phyloP scores from a whole-genome alignment of 2,329 filamentous ascomycete genomes.

The Diplodia sapinea region DNA sequence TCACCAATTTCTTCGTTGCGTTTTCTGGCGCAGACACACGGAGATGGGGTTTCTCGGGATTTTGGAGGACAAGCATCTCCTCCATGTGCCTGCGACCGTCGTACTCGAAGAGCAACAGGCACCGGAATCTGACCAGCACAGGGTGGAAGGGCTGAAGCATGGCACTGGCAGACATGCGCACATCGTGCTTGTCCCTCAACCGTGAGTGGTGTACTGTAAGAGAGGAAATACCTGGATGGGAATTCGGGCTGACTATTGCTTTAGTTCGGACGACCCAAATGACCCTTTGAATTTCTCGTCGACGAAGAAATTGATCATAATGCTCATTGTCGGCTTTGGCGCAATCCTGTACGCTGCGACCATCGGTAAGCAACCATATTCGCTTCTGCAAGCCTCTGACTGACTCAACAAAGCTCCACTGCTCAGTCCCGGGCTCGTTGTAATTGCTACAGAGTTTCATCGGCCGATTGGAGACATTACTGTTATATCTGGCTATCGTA shows the following conservation, averaged over 20 bases:
- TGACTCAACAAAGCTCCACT: constrained; percentile 38
- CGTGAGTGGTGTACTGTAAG: constrained; percentile 35
- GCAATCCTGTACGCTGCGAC: constrained; percentile 42
- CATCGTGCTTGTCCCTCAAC: constrained; percentile 44
- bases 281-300: constrained; percentile 46
- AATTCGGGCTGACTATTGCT: not conserved
- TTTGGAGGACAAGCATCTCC: constrained; percentile 42
- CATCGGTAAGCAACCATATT: not conserved
- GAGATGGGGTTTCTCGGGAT: constrained; percentile 45
- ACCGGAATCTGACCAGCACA: constrained; percentile 33
- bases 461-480: constrained; percentile 43
- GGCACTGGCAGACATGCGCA: constrained; percentile 43
- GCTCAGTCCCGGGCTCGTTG: constrained; percentile 44
- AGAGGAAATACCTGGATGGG: not conserved
- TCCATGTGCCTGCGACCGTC: constrained; percentile 46
- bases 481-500: constrained; percentile 44
- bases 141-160: constrained; percentile 39
- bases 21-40: not conserved
- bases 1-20: not conserved
- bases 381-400: constrained; percentile 20
- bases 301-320: constrained; percentile 43
- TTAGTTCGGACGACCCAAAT: constrained; percentile 43
- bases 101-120: constrained; percentile 40
- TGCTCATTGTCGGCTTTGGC: constrained; percentile 43
- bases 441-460: constrained; percentile 42